Base-by-base conservation (phyloP, 345 rosid genomes). In the Salix brachista region DNA sequence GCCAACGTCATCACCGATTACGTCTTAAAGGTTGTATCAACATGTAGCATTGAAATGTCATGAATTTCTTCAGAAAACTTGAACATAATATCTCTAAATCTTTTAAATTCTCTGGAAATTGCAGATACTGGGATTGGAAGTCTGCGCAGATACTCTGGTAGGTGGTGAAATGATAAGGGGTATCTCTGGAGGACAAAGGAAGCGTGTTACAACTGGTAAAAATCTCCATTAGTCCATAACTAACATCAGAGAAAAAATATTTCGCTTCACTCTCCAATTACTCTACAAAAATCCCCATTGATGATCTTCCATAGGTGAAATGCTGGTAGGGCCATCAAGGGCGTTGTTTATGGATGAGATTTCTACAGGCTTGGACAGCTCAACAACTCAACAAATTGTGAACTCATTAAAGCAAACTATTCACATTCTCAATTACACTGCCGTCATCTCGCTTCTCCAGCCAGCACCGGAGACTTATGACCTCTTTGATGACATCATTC, bases 111-210 rank as follows among this genome's bases (percentile, higher is more conserved):
- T 60, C 65, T 69, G 25, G n/a, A 65, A 66, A 34, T 30, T 85
- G 17, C 87, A 91, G 97, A 70, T 93, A 67, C 80, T 93, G 28
- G 96, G 97, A 70, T 83, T 90, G 74, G 94, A 93, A 56, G 67
- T 83, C 25, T 91, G 97, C 68, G 89, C 93, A 19, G 97, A 92
- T 69, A 91, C 86, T 4, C 62, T 92, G 83, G 87, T 91, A 4
- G 97, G 96, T 28, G 82, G 90, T 81, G 92, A 85, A 73, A 90
- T 93, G 94, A 17, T 86, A 36, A 84, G 96, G 83, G 97, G 97
- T 16, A 83, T 93, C 74, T 93, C 97, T 28, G 97, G 97, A 37
- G 94, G 96, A 5, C 93, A 93, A 79, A 90, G 81, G 85, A 93
- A 91, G 75, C 93, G 98, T 72, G 88, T 91, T 30, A 93, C 98